Conservation (phyloP, 2,329 filamentous ascomycete genomes). For the Anthostomella pinea region DNA sequence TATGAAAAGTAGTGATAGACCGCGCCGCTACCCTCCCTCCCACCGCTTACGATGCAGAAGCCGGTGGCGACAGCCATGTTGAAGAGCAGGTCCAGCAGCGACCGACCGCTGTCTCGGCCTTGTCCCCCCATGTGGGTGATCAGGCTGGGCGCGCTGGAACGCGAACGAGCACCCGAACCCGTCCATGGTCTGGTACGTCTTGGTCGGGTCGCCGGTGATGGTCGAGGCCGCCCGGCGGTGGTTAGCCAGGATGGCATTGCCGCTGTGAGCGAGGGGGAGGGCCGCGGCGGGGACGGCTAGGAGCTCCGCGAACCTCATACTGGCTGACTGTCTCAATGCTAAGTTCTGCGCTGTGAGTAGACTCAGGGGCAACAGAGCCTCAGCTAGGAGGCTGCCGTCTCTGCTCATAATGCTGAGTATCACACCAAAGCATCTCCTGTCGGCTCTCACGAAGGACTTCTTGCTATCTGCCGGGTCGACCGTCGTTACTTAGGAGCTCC, state of each 20-base stretch:
- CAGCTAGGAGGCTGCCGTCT: no score
- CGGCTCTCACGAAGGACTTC: no score
- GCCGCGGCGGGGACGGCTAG: slow-evolving; percentile 12
- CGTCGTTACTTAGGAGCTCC: slow-evolving; percentile 11
- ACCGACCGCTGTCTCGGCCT: slow-evolving; percentile 35
- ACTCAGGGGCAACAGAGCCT: slow-evolving; percentile 5
- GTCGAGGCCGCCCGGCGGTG: slow-evolving; percentile 25
- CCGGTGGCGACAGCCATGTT: slow-evolving; percentile 43
- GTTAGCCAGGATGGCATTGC: slow-evolving; percentile 22
- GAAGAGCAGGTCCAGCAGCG: slow-evolving; percentile 43
- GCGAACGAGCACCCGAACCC: slow-evolving; percentile 44
- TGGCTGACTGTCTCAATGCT: slow-evolving; percentile 1
- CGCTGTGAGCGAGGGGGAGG: slow-evolving; percentile 19
- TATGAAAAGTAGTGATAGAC: slow-evolving; percentile 28
- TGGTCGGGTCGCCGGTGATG: slow-evolving; percentile 39
- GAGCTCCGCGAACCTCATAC: slow-evolving; percentile 21
- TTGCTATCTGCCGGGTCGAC: no score
- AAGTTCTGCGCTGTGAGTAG: no score
- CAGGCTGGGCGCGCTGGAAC: slow-evolving; percentile 44
- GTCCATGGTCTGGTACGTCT: slow-evolving; percentile 44
- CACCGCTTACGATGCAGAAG: slow-evolving; percentile 37
- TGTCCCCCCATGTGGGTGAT: slow-evolving; percentile 37
- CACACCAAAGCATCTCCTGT: no score
- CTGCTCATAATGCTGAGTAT: no score
- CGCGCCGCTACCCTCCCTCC: slow-evolving; percentile 24